Conservation (phyloP, 2,329 filamentous ascomycete genomes). For the Penicillium sp. region DNA sequence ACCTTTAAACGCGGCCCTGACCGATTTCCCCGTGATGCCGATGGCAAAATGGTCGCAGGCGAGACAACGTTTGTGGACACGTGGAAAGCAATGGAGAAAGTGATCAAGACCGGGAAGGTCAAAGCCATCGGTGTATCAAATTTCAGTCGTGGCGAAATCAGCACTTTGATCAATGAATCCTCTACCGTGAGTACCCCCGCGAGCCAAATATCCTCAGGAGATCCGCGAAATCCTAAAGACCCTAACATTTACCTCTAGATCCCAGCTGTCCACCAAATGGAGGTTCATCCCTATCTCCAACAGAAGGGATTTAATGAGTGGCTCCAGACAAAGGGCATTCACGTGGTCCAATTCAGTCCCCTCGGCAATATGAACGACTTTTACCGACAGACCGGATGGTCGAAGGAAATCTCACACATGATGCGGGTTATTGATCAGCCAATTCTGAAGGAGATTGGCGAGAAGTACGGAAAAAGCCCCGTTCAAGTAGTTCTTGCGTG, state of each 20-base stretch:
- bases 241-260: slow-evolving; percentile 32
- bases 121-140: slow-evolving; percentile 32
- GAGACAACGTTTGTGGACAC: slow-evolving; percentile 52
- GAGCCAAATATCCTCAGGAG: too few species aligned
- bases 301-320: slow-evolving; percentile 50
- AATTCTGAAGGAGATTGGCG: slow-evolving; percentile 54
- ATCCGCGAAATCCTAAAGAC: slow-evolving; percentile 27
- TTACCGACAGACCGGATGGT: slow-evolving; percentile 48
- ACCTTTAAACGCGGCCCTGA: slow-evolving; percentile 16
- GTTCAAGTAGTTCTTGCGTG: slow-evolving; percentile 49
- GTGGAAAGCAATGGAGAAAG: slow-evolving; percentile 32
- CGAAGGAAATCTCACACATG: slow-evolving; percentile 58
- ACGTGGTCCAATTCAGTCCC: slow-evolving; percentile 62
- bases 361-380: slow-evolving; percentile 62
- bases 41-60: slow-evolving; percentile 51
- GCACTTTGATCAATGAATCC: slow-evolving; percentile 34
- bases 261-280: slow-evolving; percentile 65
- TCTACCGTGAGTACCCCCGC: slow-evolving; percentile 8
- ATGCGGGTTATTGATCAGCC: slow-evolving; percentile 47
- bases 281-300: slow-evolving; percentile 62
- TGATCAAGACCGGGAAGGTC: slow-evolving; percentile 27
- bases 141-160: slow-evolving; percentile 30
- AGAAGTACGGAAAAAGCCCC: slow-evolving; percentile 53
- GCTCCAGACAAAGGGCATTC: slow-evolving; percentile 55
- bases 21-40: slow-evolving; percentile 52